Conservation (phyloP, 306 rosid genomes). For the Trifolium dubium region DNA sequence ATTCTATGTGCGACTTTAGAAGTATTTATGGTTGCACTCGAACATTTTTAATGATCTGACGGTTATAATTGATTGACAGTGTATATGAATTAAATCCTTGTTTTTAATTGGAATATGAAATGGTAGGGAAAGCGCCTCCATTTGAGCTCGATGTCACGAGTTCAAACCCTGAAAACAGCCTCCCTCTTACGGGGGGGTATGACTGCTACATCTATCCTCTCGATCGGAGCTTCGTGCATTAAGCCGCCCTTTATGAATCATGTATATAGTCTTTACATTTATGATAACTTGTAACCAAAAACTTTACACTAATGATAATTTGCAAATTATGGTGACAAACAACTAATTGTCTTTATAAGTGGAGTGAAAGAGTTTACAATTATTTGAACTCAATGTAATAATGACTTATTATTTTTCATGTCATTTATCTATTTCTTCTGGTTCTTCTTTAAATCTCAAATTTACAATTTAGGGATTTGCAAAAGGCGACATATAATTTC, state of each 20-base stretch:
- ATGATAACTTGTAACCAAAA: slow-evolving; percentile 2
- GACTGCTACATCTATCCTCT: neutral
- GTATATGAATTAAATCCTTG: neutral
- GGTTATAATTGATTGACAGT: neutral
- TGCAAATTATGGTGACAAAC: neutral
- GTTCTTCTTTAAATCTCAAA: slow-evolving; percentile 5
- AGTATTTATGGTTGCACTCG: neutral
- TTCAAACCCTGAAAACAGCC: neutral
- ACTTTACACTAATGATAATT: neutral
- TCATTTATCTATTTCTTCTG: slow-evolving; percentile 18
- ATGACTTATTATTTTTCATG: slow-evolving; percentile 5
- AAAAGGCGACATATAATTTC: slow-evolving; percentile 87
- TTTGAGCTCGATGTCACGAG: neutral
- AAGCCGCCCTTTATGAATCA: neutral
- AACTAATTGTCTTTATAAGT: slow-evolving; percentile 1
- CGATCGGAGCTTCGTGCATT: neutral
- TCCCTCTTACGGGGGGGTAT: neutral
- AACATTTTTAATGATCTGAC: neutral
- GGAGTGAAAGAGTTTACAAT: neutral
- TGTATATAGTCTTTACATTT: neutral
- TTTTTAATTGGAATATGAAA: slow-evolving; percentile 19
- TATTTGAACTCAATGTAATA: neutral
- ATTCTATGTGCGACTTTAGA: neutral
- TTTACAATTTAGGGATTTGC: slow-evolving; percentile 78
- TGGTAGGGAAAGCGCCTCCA: neutral